Percentiles rank a stretch among this genome's conserved stretches.
phyloP scores from a whole-genome alignment of 768 basidiomycete species.

The Tulasnella sp. region DNA sequence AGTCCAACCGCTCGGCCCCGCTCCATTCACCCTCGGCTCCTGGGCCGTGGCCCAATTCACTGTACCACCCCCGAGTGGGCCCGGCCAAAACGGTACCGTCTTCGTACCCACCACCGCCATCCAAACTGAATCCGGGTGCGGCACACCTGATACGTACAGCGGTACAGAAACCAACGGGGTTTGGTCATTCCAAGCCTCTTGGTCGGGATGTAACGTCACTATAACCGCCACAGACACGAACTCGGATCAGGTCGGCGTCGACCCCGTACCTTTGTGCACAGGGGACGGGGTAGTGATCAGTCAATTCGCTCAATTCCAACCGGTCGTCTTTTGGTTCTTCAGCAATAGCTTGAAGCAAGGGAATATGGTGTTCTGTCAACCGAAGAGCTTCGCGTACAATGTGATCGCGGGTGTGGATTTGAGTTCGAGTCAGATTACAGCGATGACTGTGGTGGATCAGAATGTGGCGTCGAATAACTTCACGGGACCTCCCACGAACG shows the following conservation, averaged over 20 bases:
- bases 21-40: not conserved
- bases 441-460: not conserved
- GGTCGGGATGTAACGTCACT: not conserved
- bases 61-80: not conserved
- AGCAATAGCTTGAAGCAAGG: not conserved
- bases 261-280: not conserved
- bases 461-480: slow-evolving; percentile 10
- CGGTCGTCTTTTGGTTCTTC: slow-evolving; percentile 14
- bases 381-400: not conserved
- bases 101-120: slow-evolving; percentile 6
- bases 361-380: slow-evolving; percentile 10
- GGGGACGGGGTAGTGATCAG: not conserved
- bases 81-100: not conserved
- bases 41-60: slow-evolving; percentile 12
- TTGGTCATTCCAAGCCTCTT: not conserved
- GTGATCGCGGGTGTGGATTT: slow-evolving; percentile 12
- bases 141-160: not conserved
- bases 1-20: not conserved
- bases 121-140: slow-evolving; percentile 3
- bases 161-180: not conserved
- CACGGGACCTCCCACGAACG: slow-evolving; percentile 1
- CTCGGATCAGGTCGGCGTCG: slow-evolving; percentile 2
- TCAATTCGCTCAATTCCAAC: not conserved
- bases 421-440: not conserved
- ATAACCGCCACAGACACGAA: not conserved